Base-by-base conservation (phyloP, 2,329 filamentous ascomycete species). In the Fusarium sp. region DNA sequence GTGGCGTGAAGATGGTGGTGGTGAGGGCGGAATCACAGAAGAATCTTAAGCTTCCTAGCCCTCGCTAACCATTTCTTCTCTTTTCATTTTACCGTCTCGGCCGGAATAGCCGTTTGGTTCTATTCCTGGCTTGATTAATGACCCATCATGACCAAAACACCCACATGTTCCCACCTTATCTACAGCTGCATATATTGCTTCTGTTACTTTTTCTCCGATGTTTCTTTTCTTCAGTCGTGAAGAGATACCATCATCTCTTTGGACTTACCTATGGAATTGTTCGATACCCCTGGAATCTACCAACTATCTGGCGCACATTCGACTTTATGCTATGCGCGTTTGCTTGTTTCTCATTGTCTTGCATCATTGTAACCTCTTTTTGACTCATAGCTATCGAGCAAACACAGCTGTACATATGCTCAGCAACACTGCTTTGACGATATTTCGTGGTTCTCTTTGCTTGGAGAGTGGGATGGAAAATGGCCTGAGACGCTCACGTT, bases 1-100 rank as follows among this genome's bases (percentile, higher is more conserved):
- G 72, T 99, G 96, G 96, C 89, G 95, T 63, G 95, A 98, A 73
- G 90, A 92, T 70, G 91, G 91, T 28, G 91, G 92, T 55, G 93
- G 94, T 73, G 91, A 92, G 68, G 86, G 84, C 23, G 85, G 86
- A 44, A 89, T 89, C 70, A 86, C 85, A 75, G 87, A 89, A 74
- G 87, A 89, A 74, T 82, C 88, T 13, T 90, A 79, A 59, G 35
- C 38, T 31, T 24, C 48, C 46, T 48, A 39, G 23, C 47, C 46
- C 42, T 55, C 60, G 47, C 59, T 53, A 31, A 31, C 59, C 37
- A 64, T 57, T 58, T 60, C 38, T 24, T 61, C 55, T 53, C 64
- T 47, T 39, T 65, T 66, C 54, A 55, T 63, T 63, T 66, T 44
- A 65, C 39, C 26, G 24, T 61, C 59, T 53, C 56, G 49, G 61